These are phyloP conservation scores for Elaeis guineensis DNA, from an alignment of 176 grass and related monocot species.

Conservation along the genomic window DNA sequence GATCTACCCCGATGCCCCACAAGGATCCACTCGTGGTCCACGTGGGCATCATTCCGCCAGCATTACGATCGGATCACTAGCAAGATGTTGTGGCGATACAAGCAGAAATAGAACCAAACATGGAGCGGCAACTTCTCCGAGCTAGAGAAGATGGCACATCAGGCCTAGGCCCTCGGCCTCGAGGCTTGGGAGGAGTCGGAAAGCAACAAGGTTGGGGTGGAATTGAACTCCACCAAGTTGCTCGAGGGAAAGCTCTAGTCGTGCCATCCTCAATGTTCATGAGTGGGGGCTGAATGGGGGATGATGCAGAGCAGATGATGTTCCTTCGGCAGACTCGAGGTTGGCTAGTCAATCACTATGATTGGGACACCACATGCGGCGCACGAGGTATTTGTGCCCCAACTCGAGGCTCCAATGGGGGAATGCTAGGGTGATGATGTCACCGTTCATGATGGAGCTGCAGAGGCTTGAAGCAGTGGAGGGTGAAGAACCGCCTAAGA, in stretches of 20 bases:
- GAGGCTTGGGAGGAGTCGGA: constrained; percentile 45
- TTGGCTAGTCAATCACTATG: constrained; percentile 69
- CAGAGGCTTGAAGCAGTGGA: constrained; percentile 77
- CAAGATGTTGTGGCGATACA: constrained; percentile 34
- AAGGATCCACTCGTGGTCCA: constrained; percentile 4
- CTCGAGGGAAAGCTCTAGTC: constrained; percentile 20
- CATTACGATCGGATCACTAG: constrained; percentile 60
- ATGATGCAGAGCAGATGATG: constrained; percentile 1
- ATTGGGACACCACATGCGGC: constrained; percentile 48
- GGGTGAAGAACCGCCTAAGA: constrained; percentile 74
- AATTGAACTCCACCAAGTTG: constrained; percentile 19
- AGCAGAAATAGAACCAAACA: constrained; percentile 7
- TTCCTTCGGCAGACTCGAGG: constrained; percentile 64
- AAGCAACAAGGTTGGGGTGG: constrained; percentile 22
- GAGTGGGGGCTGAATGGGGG: not conserved
- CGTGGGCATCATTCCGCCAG: not conserved
- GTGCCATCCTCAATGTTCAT: constrained; percentile 40
- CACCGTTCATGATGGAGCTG: constrained; percentile 88
- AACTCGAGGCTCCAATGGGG: constrained; percentile 41
- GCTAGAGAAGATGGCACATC: constrained; percentile 50
- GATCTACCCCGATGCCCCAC: no score
- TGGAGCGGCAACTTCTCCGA: constrained; percentile 56
- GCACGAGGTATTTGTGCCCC: constrained; percentile 67
- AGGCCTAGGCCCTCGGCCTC: constrained; percentile 58
- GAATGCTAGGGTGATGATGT: constrained; percentile 54